Base-by-base conservation (phyloP, 257 asterid species). In the Plantago major region DNA sequence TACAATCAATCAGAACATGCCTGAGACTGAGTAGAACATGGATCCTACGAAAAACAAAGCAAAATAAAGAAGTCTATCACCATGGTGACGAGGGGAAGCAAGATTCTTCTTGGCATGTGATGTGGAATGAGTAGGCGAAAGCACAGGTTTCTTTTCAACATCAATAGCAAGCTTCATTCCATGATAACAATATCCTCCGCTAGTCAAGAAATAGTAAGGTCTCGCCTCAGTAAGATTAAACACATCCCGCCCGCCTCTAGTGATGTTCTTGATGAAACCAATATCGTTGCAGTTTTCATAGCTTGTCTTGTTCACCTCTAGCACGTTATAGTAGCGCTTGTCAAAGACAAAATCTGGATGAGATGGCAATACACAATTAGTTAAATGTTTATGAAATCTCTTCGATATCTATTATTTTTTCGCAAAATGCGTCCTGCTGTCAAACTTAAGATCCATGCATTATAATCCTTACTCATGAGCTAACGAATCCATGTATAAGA, bases 221-320 rank as follows among this genome's bases (percentile, higher is more conserved):
- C 77, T 73, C 0, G 74, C 65, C 42, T 81, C 75, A 0, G 70
- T 83, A 22, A 86, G 66, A 22, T 79, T 60, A 68, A 46, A 79
- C 33, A 86, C 88, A 15, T 86, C 91, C 56, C 88, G 71, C 3
- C 95, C 91, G 4, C 88, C 95, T 61, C 71, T 72, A 4, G 88
- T 83, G 13, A 83, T 51, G 67, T 82, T 81, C 26, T 47, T 64
- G 55, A 79, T 40, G 69, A 77, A 83, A 5, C 65, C 78, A 0
- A 9, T 28, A 55, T 83, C 95, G 18, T 65, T 67, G 78, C 95
- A 86, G 14, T 28, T 45, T 19, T 81, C 86, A 43, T 81, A 86
- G 58, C 71, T 81, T 9, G 74, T 53, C 58, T 46, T 61, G 74
- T 81, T 81, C 79, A 86, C 95, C 69, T 86, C 91, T 43, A 86